Base-by-base conservation (phyloP, 176 grass and related monocot genomes). In the Ananas comosus region DNA sequence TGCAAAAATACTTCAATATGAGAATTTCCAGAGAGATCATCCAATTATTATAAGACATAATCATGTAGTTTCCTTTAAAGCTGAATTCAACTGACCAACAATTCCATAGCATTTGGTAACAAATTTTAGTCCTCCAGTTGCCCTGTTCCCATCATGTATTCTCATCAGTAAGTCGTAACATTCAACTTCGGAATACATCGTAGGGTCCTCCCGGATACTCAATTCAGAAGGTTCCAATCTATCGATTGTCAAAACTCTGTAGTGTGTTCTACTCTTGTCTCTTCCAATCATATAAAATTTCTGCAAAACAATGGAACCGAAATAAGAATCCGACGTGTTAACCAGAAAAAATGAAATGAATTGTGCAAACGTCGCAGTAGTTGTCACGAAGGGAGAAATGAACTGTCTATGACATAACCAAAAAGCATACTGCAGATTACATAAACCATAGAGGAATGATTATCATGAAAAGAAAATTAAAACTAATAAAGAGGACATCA, bases 21-120 rank as follows among this genome's bases (percentile, higher is more conserved):
- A 61, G 56, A 61, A 18, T 0, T 61, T 61, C 56, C 16, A 61
- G 56, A 16, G 16, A 61, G 9, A 61, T 61, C 16, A 22, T 61
- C 16, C 9, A 61, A 18, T 61, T 18, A 18, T 21, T 18, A 18
- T 56, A 18, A 61, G 56, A 61, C 21, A 59, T 59, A 61, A 61
- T 61, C 21, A 2, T 9, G 21, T 61, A 61, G 56, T 16, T 18
- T 9, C 17, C 16, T 17, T 10, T 9, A 9, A 17, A 61, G 9
- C 56, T 61, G 21, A 61, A 61, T 4, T 42, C 33, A 42, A 42
- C 33, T 21, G 22, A 99, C 95, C 95, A 74, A 90, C 75, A 82
- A 99, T 93, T 63, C 90, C 95, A 0, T 99, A 99, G 64, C 90
- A 99, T 83, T 99, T 93, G 33, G 87, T 91, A 66, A 99, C 87